Base-by-base conservation (phyloP, 805 yeast genomes). In the Sungouiozyma intestinalis region DNA sequence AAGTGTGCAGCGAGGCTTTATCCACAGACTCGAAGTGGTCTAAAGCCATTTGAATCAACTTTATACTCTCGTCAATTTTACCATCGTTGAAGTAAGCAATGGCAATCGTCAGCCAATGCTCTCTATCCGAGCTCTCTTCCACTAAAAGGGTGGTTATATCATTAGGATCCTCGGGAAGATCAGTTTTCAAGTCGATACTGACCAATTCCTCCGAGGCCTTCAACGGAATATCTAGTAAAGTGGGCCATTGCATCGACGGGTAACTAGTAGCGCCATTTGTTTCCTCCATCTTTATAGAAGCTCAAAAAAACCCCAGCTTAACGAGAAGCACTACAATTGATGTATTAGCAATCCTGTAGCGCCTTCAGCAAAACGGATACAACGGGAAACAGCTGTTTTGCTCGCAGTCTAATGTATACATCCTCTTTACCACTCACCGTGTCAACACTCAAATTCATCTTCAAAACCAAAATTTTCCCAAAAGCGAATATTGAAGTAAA, bases 61-160 rank as follows among this genome's bases (percentile, higher is more conserved):
- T 74, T 33, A 73, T 60, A 4, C 94, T 84, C 39, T 81, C 87
- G 3, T 67, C 68, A 13, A 73, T 52, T 53, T 73, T 73, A 2
- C 73, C 76, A 38, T 72, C 73, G 40, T 77, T 70, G 33, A 83
- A 79, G 59, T 87, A 92, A 0, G 92, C 94, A 45, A 79, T 57
- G 1, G 94, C 88, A 47, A 88, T 78, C 17, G 81, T 73, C 16
- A 85, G 64, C 98, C 98, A 92, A 64, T 78, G 85, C 55, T 80
- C 79, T 42, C 73, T 69, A 17, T 74, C 77, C 39, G 90, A 80
- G 43, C 74, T 76, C 64, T 92, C 97, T 49, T 83, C 85, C 47
- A 83, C 81, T 48, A 92, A 67, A 47, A 90, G 73, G 20, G 76
- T 74, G 49, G 83, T 77, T 48, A 92, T 70, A 55, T 92, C 97